Base-by-base conservation (phyloP, 1,284 basidiomycete species). In the Bjerkandera adusta region DNA sequence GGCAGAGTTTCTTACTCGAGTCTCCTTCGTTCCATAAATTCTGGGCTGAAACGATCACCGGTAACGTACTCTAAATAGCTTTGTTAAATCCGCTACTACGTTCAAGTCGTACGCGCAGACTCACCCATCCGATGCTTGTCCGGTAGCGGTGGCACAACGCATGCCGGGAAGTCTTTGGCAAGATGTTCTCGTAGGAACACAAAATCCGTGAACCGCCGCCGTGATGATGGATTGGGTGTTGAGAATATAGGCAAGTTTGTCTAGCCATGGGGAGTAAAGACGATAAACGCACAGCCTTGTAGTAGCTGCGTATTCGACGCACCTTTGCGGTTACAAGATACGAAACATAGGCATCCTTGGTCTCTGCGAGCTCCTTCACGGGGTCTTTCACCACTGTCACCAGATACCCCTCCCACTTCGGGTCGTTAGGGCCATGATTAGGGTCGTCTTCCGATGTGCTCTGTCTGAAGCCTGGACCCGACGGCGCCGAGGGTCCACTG, bases 161-260 rank as follows among this genome's bases (percentile, higher is more conserved):
- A 96, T 47, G 96, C 97, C 3, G 94, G 94, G 62, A 98, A 99
- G 67, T 95, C 89, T 68, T 86, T 86, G 16, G 83, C 79, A 26
- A 99, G 81, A 59, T 97, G 83, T 42, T 97, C 86, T 51, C 90
- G 76, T 29, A 99, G 72, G 65, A 99, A 99, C 29, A 91, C 89
- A 68, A 99, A 99, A 69, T 99, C 97, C 61, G 96, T 92, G 70
- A 97, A 99, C 21, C 96, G 81, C 51, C 96, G 78, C 45, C 96
- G 81, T 12, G 89, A 73, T 5, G 85, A 83, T 2, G 89, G 85
- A 50, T 72, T 85, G 3, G 74, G 71, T 35, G 83, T 78, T 21
- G 85, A 81, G 75, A 89, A 98, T 70, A 83, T 89, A 21, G 80
- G 77, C 16, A 88, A 76, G 58, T 85, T 90, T 22, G 90, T 94